Evolutionary conservation across 2,329 filamentous ascomycete genomes (phyloP), one percentile per base, ranked within the genome.

Genomic region (Ophiognomonia clavigignenti-juglandacearum): DNA sequence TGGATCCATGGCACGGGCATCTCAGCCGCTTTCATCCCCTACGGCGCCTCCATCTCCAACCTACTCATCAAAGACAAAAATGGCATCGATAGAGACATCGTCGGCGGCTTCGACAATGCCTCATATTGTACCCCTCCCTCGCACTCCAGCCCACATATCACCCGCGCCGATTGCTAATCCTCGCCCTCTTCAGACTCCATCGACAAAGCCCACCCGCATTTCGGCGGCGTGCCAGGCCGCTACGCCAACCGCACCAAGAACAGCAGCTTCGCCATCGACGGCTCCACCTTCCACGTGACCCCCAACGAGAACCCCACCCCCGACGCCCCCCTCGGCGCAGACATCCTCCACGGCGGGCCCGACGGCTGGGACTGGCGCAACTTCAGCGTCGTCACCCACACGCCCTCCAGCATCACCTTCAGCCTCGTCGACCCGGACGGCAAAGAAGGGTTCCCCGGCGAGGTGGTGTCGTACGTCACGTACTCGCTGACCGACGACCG

Each of bases 201-300:
- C 40, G 83, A 88, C 64, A 66, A 66, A 50, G 70, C 76, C 51
- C 86, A 90, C 63, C 81, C 78, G 42, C 85, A 89, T 70, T 82
- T 86, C 54, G 86, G 85, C 49, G 72, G 81, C 57, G 80, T 91
- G 1, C 85, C 85, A 0, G 86, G 85, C 39, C 82, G 86, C 46
- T 91, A 91, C 61, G 86, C 86, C 49, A 91, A 91, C 64, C 82
- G 86, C 54, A 90, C 90, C 71, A 82, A 80, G 72, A 89, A 90
- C 71, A 83, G 79, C 64, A 83, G 77, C 6, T 88, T 88, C 59
- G 73, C 69, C 50, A 79, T 88, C 48, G 84, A 87, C 55, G 83
- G 82, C 43, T 65, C 68, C 45, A 68, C 64, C 4, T 87, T 79
- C 63, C 64, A 83, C 51, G 67, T 86, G 46, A 57, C 68, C 31